Evolutionary conservation across 257 asterid genomes (phyloP), one percentile per base, ranked within the genome.

Genomic region (Leptodermis oblonga): DNA sequence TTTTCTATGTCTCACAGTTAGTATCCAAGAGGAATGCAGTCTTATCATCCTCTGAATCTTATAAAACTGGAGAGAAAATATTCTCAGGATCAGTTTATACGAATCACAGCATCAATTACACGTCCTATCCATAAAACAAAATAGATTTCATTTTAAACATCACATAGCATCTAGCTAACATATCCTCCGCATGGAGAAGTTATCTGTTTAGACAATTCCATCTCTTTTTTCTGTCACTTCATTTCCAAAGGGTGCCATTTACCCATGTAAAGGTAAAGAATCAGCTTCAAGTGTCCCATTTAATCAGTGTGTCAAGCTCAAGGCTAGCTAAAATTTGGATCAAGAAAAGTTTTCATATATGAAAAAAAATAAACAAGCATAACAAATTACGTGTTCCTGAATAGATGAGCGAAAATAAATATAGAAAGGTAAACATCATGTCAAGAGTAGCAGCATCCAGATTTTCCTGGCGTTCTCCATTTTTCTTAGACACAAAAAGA

Each of bases 241-340:
- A 20, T 30, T 26, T 13, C 14, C n/a, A 31, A 70, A 43, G 74
- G n/a, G 20, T 39, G 60, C 34, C 37, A 31, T 9, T 28, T n/a
- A 55, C 20, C 31, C 62, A 60, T 22, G 5, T 39, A n/a, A n/a
- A 70, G 68, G 39, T 20, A 70, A 61, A 70, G 23, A 11, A 69
- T 58, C 48, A 28, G 18, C 59, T 30, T 31, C 39, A 43, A 31
- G 30, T 28, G 39, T 17, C 51, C 31, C 1, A 41, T 59, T 39
- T 45, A 33, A 14, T 4, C 28, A 46, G 34, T 11, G 18, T 5
- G 22, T 59, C 59, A 45, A 28, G 65, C 34, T 60, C 52, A 46
- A 70, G 43, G 61, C 62, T 41, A n/a, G 48, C 56, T 17, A 30
- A 59, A 25, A 5, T 1, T 31, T 14, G 7, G 39, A 36, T 31